Evolutionary conservation across 2,329 filamentous ascomycete species (phyloP).

Genomic region (Monosporascus sp.): DNA sequence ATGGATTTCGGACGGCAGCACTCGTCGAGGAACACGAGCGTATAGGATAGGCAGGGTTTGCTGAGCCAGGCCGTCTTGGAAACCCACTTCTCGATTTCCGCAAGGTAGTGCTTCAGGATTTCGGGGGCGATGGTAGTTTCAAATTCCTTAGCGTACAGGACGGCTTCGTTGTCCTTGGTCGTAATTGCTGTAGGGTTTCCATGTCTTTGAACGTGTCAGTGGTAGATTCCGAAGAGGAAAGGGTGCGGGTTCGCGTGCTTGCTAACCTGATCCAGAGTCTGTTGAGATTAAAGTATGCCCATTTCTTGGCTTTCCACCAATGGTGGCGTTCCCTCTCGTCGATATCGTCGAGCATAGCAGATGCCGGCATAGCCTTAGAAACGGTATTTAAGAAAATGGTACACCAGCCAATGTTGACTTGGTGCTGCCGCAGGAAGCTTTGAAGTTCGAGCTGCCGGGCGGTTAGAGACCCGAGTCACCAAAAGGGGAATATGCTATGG

Average conservation of each 20-base stretch:
- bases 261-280: slow-evolving; percentile 82
- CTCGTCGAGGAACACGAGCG: slow-evolving; percentile 90
- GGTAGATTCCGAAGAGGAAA: slow-evolving; percentile 1
- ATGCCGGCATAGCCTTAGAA: slow-evolving; percentile 74
- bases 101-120: slow-evolving; percentile 90
- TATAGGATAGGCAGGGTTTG: slow-evolving; percentile 89
- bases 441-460: slow-evolving; percentile 73
- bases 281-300: slow-evolving; percentile 97
- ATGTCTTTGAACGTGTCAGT: slow-evolving; percentile 55
- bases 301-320: slow-evolving; percentile 99
- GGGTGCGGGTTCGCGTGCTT: background rate
- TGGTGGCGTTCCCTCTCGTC: slow-evolving; percentile 89
- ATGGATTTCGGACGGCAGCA: slow-evolving; percentile 96
- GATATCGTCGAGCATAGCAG: slow-evolving; percentile 70
- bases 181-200: slow-evolving; percentile 77
- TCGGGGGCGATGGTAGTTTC: slow-evolving; percentile 88
- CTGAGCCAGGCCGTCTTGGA: slow-evolving; percentile 91
- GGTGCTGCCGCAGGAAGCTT: slow-evolving; percentile 68
- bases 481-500: background rate
- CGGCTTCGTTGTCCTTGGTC: slow-evolving; percentile 71
- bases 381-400: slow-evolving; percentile 90
- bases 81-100: slow-evolving; percentile 97
- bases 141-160: slow-evolving; percentile 84
- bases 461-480: slow-evolving; percentile 7
- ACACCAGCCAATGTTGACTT: slow-evolving; percentile 90